Evolutionary conservation across 2,329 filamentous ascomycete species (phyloP).

Genomic region (Alternaria metachromatica): DNA sequence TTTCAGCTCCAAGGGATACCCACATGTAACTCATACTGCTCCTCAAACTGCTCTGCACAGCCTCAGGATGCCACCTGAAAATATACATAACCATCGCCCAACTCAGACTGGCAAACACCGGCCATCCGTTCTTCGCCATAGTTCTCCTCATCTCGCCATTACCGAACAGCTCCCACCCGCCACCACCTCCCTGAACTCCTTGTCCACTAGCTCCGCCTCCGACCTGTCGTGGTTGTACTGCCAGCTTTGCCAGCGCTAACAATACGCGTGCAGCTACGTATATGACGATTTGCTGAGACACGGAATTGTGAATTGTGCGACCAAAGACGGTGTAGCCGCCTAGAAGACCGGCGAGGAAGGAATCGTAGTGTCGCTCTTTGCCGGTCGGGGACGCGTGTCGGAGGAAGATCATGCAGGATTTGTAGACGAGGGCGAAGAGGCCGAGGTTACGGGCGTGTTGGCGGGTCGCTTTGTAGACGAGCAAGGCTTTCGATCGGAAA

Average conservation of each 20-base stretch:
- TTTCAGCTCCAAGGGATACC: constrained; percentile 39
- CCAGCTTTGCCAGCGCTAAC: constrained; percentile 81
- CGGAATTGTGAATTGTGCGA: constrained; percentile 74
- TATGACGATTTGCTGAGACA: constrained; percentile 97
- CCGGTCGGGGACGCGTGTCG: constrained; percentile 60
- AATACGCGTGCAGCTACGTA: constrained; percentile 95
- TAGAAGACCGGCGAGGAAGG: constrained; percentile 83
- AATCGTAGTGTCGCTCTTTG: constrained; percentile 76
- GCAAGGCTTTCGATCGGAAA: constrained; percentile 75
- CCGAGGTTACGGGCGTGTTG: constrained; percentile 92
- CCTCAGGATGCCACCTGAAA: constrained; percentile 90
- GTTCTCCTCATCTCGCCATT: constrained; percentile 47
- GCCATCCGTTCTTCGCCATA: constrained; percentile 75
- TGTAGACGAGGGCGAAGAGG: constrained; percentile 90
- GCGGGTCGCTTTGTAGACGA: constrained; percentile 84
- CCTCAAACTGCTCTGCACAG: constrained; percentile 86
- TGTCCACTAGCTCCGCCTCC: constrained; percentile 32
- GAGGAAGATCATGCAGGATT: constrained; percentile 77
- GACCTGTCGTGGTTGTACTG: constrained; percentile 67
- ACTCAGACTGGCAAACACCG: constrained; percentile 85
- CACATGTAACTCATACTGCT: constrained; percentile 99
- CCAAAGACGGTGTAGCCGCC: constrained; percentile 96
- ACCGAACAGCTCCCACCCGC: constrained; percentile 51
- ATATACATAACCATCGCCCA: constrained; percentile 97
- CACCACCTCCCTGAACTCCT: constrained; percentile 26